Percentiles rank a stretch among this genome's conserved stretches.
These are phyloP conservation scores for Aspergillus taichungensis DNA, from an alignment of 495 filamentous ascomycete genomes.

Conservation along the genomic window DNA sequence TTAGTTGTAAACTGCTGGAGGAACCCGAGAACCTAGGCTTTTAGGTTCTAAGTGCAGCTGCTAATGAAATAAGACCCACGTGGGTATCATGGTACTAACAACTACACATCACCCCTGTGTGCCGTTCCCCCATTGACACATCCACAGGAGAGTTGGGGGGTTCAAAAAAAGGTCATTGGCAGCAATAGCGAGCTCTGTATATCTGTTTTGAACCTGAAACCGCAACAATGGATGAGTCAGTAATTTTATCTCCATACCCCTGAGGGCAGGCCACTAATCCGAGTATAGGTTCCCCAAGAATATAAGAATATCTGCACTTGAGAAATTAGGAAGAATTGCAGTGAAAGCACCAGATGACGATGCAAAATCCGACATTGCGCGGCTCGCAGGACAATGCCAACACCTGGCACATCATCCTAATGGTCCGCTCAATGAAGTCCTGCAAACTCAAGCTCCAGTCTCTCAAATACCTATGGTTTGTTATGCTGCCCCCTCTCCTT, in stretches of 20 bases:
- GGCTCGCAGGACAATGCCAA: constrained; percentile 50
- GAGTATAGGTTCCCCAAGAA: constrained; percentile 26
- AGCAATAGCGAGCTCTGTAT: neutral
- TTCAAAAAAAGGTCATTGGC: too few relatives aligned
- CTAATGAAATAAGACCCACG: too few relatives aligned
- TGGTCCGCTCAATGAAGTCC: constrained; percentile 29
- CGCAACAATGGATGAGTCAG: constrained; percentile 13
- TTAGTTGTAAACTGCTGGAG: too few relatives aligned
- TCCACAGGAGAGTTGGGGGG: too few relatives aligned
- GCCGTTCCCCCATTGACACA: too few relatives aligned
- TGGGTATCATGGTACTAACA: too few relatives aligned
- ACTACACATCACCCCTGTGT: too few relatives aligned
- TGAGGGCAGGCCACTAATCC: constrained; percentile 3
- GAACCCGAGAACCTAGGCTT: too few relatives aligned
- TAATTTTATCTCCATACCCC: neutral
- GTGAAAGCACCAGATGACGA: constrained; percentile 46
- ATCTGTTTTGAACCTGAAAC: neutral
- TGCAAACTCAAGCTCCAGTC: constrained; percentile 30
- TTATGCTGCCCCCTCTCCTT: neutral
- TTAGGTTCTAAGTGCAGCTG: too few relatives aligned
- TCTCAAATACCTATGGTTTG: constrained; percentile 46
- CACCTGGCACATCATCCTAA: constrained; percentile 16
- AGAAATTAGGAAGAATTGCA: constrained; percentile 59
- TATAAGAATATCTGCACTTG: constrained; percentile 55
- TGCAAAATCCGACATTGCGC: constrained; percentile 54